phyloP scores from a whole-genome alignment of 1,139 yeast species.

The Suhomyces terraborum region DNA sequence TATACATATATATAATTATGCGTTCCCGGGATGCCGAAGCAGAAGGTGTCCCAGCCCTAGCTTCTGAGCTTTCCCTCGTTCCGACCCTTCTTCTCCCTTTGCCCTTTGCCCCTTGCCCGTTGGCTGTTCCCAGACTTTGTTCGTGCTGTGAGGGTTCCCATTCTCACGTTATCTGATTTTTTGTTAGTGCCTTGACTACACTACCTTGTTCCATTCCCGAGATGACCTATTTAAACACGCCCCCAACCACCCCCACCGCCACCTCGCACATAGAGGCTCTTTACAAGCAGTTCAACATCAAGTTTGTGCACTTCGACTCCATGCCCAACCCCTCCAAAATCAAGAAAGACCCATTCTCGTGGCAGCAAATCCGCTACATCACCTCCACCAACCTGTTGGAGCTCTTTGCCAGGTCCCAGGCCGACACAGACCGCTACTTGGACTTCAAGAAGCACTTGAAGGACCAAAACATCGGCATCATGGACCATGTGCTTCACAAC shows the following conservation, averaged over 20 bases:
- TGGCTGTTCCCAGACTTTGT: too few species aligned
- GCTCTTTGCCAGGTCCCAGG: conserved; percentile 41
- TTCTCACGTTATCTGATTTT: too few species aligned
- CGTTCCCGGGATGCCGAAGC: conserved; percentile 3
- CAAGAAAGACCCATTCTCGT: conserved; percentile 29
- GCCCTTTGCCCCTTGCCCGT: too few species aligned
- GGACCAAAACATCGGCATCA: conserved; percentile 29
- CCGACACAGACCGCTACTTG: conserved; percentile 35
- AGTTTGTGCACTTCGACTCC: conserved; percentile 32
- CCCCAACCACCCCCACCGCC: conserved; percentile 20
- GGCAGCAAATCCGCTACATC: conserved; percentile 40
- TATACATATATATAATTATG: conserved; percentile 1
- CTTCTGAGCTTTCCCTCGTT: too few species aligned
- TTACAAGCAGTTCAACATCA: conserved; percentile 23
- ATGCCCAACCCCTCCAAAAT: conserved; percentile 48
- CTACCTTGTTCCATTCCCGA: background rate
- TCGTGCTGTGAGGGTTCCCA: too few species aligned
- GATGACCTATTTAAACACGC: conserved; percentile 19
- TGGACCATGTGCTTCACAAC: conserved; percentile 38
- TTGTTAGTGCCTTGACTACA: too few species aligned
- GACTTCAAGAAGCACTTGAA: conserved; percentile 37
- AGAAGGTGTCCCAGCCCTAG: too few species aligned
- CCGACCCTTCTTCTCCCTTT: too few species aligned
- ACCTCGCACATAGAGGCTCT: conserved; percentile 13
- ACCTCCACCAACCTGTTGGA: conserved; percentile 37